Evolutionary conservation across 2,329 filamentous ascomycete species (phyloP).

Genomic region (Metarhizium robertsii): DNA sequence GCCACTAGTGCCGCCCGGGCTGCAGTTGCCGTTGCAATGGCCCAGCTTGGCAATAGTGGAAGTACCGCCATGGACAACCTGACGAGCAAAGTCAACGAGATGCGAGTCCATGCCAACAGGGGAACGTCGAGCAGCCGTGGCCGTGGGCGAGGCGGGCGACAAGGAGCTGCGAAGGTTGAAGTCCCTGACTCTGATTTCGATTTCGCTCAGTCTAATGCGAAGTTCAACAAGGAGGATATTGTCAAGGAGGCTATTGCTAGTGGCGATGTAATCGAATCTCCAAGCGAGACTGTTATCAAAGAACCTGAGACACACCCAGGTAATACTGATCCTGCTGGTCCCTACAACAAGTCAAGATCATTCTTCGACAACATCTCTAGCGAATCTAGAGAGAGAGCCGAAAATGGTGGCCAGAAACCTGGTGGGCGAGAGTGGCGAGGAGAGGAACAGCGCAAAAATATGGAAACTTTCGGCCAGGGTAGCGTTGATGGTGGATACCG

Average conservation of each 20-base stretch:
- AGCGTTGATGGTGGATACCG: slow-evolving; percentile 78
- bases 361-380: slow-evolving; percentile 99
- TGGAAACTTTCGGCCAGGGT: slow-evolving; percentile 95
- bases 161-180: slow-evolving; percentile 58
- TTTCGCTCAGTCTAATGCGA: slow-evolving; percentile 54
- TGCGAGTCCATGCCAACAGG: slow-evolving; percentile 55
- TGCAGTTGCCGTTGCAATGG: slow-evolving; percentile 73
- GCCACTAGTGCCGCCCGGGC: slow-evolving; percentile 67
- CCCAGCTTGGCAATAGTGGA: slow-evolving; percentile 46
- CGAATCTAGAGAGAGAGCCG: slow-evolving; percentile 80
- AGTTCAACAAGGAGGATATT: slow-evolving; percentile 43
- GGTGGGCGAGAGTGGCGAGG: slow-evolving; percentile 81
- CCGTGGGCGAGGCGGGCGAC: slow-evolving; percentile 38
- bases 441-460: slow-evolving; percentile 90
- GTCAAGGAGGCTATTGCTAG: slow-evolving; percentile 82
- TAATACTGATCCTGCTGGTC: slow-evolving; percentile 34
- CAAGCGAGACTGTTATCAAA: slow-evolving; percentile 29
- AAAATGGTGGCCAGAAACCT: slow-evolving; percentile 56
- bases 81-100: slow-evolving; percentile 66
- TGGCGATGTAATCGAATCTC: slow-evolving; percentile 52
- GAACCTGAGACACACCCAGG: slow-evolving; percentile 26
- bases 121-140: slow-evolving; percentile 40
- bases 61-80: slow-evolving; percentile 57
- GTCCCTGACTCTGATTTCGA: slow-evolving; percentile 89
- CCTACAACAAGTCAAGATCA: slow-evolving; percentile 80